A percentile compares a stretch with the other conserved stretches of the same genome.
These are phyloP conservation scores for Tricharina praecox DNA, from an alignment of 495 filamentous ascomycete genomes.

Conservation along the genomic window DNA sequence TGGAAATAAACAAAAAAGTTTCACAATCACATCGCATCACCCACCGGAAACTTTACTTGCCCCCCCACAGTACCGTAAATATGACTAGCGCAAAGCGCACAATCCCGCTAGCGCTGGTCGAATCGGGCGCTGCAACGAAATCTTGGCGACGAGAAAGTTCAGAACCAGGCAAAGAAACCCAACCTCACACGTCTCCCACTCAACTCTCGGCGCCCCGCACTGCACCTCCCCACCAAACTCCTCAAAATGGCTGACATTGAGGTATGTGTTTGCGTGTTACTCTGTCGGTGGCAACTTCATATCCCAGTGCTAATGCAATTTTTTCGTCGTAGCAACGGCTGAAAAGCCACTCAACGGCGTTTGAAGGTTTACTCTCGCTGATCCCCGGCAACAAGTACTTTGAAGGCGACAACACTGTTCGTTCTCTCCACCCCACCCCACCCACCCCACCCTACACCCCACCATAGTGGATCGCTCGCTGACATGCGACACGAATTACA, in stretches of 20 bases:
- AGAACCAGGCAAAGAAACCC: no score
- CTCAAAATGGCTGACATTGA: slow-evolving; percentile 5
- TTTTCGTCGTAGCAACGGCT: slow-evolving; percentile 51
- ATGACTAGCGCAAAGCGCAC: no score
- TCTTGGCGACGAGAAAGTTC: no score
- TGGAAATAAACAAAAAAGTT: no score
- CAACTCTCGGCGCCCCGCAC: neutral
- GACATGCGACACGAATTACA: slow-evolving; percentile 32
- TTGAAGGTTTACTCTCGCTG: slow-evolving; percentile 77
- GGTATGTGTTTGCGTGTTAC: neutral
- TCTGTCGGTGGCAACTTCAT: slow-evolving; percentile 1
- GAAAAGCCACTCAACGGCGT: slow-evolving; percentile 66
- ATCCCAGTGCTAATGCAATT: slow-evolving; percentile 9
- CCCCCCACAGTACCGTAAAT: no score
- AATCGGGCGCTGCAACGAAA: no score
- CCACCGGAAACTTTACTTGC: no score
- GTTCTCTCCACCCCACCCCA: slow-evolving; percentile 27
- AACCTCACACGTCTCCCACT: no score
- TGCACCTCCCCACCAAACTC: neutral
- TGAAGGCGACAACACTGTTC: slow-evolving; percentile 66
- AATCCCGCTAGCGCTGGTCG: no score
- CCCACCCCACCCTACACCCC: neutral
- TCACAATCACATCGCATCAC: no score
- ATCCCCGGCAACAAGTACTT: slow-evolving; percentile 91
- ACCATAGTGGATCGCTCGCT: neutral